Evolutionary conservation across 345 rosid genomes (phyloP).

Genomic region (Eutrema heterophyllum): DNA sequence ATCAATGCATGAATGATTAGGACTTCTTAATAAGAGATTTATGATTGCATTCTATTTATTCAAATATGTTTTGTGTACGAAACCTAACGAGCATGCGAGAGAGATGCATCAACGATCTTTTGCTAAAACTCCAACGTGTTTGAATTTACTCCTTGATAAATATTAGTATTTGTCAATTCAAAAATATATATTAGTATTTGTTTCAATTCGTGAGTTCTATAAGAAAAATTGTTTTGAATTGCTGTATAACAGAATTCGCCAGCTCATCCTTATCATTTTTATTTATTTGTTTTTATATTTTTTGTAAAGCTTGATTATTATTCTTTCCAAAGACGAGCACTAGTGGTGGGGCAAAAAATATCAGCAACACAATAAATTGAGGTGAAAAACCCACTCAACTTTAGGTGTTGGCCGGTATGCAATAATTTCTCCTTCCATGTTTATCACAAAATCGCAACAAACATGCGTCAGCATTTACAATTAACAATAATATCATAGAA

Average conservation of each 20-base stretch:
- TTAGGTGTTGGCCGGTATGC: slow-evolving; percentile 16
- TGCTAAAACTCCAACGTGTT: neutral
- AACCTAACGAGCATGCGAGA: slow-evolving; percentile 33
- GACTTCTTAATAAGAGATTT: neutral
- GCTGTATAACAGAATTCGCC: neutral
- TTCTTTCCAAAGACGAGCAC: neutral
- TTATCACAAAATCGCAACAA: neutral
- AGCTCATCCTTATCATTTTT: neutral
- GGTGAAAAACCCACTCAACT: slow-evolving; percentile 24
- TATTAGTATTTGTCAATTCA: neutral
- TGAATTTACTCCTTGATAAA: neutral
- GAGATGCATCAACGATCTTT: slow-evolving; percentile 36
- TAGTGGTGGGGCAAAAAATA: slow-evolving; percentile 22
- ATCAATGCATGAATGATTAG: neutral
- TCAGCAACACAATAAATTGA: slow-evolving; percentile 14
- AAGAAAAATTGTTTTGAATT: neutral
- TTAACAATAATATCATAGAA: neutral
- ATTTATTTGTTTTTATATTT: neutral
- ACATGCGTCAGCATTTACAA: neutral
- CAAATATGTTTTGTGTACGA: neutral
- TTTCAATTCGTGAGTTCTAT: neutral
- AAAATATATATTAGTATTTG: neutral
- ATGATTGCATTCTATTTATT: neutral
- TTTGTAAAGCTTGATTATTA: neutral
- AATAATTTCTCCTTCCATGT: slow-evolving; percentile 10